A percentile compares a stretch with the other conserved stretches of the same genome.
phyloP scores from a whole-genome alignment of 768 basidiomycete genomes.

The Lyophyllum shimeji region DNA sequence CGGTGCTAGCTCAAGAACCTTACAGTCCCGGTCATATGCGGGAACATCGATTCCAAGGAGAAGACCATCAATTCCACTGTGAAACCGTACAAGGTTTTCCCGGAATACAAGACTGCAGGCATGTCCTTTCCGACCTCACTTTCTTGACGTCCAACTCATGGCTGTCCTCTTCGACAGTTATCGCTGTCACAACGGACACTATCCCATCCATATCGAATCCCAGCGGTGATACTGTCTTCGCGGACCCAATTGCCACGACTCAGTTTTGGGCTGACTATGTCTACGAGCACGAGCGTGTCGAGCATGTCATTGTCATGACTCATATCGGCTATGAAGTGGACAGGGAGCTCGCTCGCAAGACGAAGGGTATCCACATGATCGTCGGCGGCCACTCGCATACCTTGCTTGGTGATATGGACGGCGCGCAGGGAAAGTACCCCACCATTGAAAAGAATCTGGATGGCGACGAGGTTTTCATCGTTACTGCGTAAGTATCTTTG shows the following conservation, averaged over 20 bases:
- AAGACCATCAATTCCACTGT: slow-evolving; percentile 6
- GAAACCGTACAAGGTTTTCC: slow-evolving; percentile 8
- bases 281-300: slow-evolving; percentile 8
- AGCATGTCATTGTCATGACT: slow-evolving; percentile 7
- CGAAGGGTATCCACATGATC: slow-evolving; percentile 6
- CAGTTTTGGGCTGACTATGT: slow-evolving; percentile 10
- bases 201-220: slow-evolving; percentile 7
- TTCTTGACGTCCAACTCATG: not conserved
- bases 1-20: not conserved
- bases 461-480: slow-evolving; percentile 5
- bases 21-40: slow-evolving; percentile 3
- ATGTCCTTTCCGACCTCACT: not conserved
- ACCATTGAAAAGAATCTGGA: slow-evolving; percentile 5
- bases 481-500: not conserved
- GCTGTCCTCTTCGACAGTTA: not conserved
- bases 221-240: slow-evolving; percentile 6
- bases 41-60: slow-evolving; percentile 6
- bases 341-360: slow-evolving; percentile 7
- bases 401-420: slow-evolving; percentile 8
- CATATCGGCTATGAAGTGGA: slow-evolving; percentile 8
- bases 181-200: slow-evolving; percentile 7
- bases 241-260: slow-evolving; percentile 6
- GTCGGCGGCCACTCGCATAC: slow-evolving; percentile 8
- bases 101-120: slow-evolving; percentile 7
- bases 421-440: slow-evolving; percentile 3